Evolutionary conservation across 441 rosid species (phyloP).

Genomic region (Erodium moschatum): DNA sequence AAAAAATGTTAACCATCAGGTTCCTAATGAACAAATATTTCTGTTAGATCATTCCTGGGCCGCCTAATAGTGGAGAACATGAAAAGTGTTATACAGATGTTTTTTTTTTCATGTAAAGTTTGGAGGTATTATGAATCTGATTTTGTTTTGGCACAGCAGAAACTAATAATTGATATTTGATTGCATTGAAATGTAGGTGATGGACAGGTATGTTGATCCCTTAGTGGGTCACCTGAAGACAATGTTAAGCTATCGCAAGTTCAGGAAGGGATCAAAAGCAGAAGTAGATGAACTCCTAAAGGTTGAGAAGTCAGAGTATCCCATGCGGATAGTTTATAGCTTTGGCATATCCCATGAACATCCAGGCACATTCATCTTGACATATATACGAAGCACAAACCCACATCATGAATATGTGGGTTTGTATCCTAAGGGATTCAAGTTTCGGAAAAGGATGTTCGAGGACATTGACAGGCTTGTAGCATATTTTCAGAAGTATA

Average conservation of each 20-base stretch:
- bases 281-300: conserved; percentile 83
- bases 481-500: conserved; percentile 88
- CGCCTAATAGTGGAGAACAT: no score
- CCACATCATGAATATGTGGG: conserved; percentile 97
- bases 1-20: no score
- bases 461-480: conserved; percentile 89
- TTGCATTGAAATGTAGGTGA: conserved; percentile 41
- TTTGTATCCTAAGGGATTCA: conserved; percentile 93
- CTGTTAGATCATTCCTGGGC: no score
- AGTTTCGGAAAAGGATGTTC: conserved; percentile 92
- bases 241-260: conserved; percentile 83
- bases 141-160: not conserved
- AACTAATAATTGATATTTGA: conserved; percentile 10
- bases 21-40: no score
- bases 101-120: no score
- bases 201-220: conserved; percentile 96
- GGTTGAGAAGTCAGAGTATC: conserved; percentile 67
- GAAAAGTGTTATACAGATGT: no score
- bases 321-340: conserved; percentile 76
- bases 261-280: conserved; percentile 67
- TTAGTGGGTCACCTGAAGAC: conserved; percentile 70
- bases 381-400: conserved; percentile 80
- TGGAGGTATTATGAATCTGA: not conserved
- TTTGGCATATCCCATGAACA: conserved; percentile 91
- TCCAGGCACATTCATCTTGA: conserved; percentile 86